phyloP scores from a whole-genome alignment of 1,284 basidiomycete species.

The Cryptococcus neoformans region DNA sequence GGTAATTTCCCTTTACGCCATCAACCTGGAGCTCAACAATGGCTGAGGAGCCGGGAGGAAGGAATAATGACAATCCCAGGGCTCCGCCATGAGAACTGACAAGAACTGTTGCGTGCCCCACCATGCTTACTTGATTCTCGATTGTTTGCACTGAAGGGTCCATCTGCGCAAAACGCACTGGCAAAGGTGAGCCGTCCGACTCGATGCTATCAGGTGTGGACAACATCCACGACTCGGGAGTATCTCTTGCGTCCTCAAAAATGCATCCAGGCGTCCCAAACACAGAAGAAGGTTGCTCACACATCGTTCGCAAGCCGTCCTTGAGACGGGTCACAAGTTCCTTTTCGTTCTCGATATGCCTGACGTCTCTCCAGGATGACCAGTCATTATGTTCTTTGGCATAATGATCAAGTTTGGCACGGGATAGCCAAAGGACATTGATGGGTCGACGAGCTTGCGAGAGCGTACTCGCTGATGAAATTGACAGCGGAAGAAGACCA shows the following conservation, averaged over 20 bases:
- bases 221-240: slow-evolving; percentile 33
- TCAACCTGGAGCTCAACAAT: slow-evolving; percentile 39
- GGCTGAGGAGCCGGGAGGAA: slow-evolving; percentile 31
- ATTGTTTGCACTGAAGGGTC: slow-evolving; percentile 41
- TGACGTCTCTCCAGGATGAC: slow-evolving; percentile 34
- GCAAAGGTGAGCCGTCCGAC: not conserved
- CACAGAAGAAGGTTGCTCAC: slow-evolving; percentile 5
- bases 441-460: slow-evolving; percentile 17
- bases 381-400: slow-evolving; percentile 30
- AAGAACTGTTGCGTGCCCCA: slow-evolving; percentile 37
- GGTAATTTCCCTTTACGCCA: slow-evolving; percentile 27
- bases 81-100: slow-evolving; percentile 42
- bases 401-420: slow-evolving; percentile 35
- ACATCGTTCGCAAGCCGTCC: slow-evolving; percentile 20
- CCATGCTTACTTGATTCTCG: slow-evolving; percentile 39
- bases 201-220: not conserved
- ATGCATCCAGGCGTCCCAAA: slow-evolving; percentile 18
- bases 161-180: slow-evolving; percentile 30
- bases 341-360: slow-evolving; percentile 40
- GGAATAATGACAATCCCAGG: slow-evolving; percentile 40
- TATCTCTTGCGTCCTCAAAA: slow-evolving; percentile 28
- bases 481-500: slow-evolving; percentile 27
- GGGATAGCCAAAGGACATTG: slow-evolving; percentile 43
- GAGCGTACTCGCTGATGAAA: slow-evolving; percentile 4
- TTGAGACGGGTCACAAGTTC: slow-evolving; percentile 25